Evolutionary conservation across 169 alveolate species (phyloP).

Genomic region (Theileria annulata): DNA sequence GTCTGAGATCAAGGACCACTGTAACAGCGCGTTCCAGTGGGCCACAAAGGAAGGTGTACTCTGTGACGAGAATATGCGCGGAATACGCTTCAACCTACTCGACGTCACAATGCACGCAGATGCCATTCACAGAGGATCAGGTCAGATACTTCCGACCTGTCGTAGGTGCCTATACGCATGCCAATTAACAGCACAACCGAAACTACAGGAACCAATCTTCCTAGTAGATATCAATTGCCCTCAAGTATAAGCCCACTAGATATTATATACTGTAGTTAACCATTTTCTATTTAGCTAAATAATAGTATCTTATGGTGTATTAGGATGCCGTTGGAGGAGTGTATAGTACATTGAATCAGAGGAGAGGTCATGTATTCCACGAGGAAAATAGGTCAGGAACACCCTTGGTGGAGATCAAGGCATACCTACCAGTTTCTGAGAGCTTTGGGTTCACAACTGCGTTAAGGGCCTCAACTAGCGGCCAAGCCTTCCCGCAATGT

Average conservation of each 20-base stretch:
- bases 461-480: constrained; percentile 97
- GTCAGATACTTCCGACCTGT: constrained; percentile 97
- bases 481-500: constrained; percentile 99
- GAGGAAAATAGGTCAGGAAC: constrained; percentile 98
- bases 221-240: constrained; percentile 97
- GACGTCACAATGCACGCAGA: constrained; percentile 99
- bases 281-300: too few relatives aligned
- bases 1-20: constrained; percentile 98
- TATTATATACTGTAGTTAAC: background rate
- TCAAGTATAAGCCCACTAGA: constrained; percentile 26
- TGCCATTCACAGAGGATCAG: constrained; percentile 99
- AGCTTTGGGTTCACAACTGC: constrained; percentile 99
- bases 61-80: constrained; percentile 99
- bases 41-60: constrained; percentile 98
- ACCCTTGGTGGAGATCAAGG: constrained; percentile 95
- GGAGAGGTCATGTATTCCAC: constrained; percentile 97
- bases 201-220: constrained; percentile 98
- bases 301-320: too few relatives aligned
- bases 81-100: constrained; percentile 94
- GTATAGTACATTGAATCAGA: constrained; percentile 93
- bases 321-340: constrained; percentile 96
- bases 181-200: constrained; percentile 95
- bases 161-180: constrained; percentile 96
- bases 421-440: constrained; percentile 99
- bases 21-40: constrained; percentile 99